These are phyloP conservation scores for Neurospora sp. DNA, from an alignment of 495 filamentous ascomycete species.

Conservation along the genomic window DNA sequence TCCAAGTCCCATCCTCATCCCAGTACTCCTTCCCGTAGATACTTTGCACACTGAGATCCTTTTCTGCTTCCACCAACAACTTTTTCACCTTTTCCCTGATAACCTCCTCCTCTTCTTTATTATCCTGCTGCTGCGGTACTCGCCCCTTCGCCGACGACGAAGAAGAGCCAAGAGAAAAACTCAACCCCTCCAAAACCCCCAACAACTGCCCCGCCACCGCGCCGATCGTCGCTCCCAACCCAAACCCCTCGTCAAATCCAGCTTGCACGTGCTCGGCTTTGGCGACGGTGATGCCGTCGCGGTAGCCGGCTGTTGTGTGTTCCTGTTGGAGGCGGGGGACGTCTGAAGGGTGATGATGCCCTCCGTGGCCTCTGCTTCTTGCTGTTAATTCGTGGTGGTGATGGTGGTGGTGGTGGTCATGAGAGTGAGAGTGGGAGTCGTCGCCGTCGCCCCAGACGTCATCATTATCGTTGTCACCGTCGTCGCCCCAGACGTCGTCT, in stretches of 20 bases:
- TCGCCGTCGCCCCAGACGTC: neutral
- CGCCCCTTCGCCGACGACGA: conserved; percentile 5
- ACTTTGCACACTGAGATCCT: conserved; percentile 49
- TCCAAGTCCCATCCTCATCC: conserved; percentile 51
- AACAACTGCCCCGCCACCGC: conserved; percentile 58
- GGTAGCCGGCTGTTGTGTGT: conserved; percentile 82
- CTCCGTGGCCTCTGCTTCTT: neutral
- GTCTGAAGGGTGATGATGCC: conserved; percentile 46
- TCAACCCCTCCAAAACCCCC: conserved; percentile 60
- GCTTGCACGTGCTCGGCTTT: conserved; percentile 63
- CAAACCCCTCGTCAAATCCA: conserved; percentile 85
- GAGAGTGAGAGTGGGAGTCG: neutral
- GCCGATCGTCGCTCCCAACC: conserved; percentile 69
- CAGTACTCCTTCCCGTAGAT: conserved; percentile 57
- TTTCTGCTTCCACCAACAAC: conserved; percentile 42
- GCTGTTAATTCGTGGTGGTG: neutral
- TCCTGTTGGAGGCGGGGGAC: conserved; percentile 62
- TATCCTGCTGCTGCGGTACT: neutral
- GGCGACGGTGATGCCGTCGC: conserved; percentile 66
- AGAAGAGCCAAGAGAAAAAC: conserved; percentile 19
- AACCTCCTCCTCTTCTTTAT: neutral
- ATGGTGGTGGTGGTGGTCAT: neutral
- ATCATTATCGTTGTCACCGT: neutral
- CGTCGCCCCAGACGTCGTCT: conserved; percentile 22
- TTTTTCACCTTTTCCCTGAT: conserved; percentile 16